These are phyloP conservation scores for Candida neerlandica DNA, from an alignment of 1,139 yeast species.

Conservation along the genomic window DNA sequence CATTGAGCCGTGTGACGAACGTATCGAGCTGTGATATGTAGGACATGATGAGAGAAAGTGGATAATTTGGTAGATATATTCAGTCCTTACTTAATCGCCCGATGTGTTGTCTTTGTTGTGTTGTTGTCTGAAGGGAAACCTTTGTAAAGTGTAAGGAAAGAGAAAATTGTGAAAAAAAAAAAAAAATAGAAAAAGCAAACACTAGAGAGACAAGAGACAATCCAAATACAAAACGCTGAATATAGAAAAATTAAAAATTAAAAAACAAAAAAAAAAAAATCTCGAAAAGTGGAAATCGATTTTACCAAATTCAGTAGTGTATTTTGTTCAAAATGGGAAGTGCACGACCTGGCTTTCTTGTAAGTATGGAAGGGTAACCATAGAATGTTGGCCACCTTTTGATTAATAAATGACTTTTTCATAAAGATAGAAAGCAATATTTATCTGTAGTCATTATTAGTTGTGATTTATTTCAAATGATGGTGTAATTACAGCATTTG, in stretches of 20 bases:
- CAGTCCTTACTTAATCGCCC: background rate
- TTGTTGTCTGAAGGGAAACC: background rate
- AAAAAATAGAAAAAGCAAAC: too few relatives aligned
- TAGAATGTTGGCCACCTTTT: too few relatives aligned
- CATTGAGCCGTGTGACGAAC: conserved; percentile 61
- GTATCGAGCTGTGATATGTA: conserved; percentile 57
- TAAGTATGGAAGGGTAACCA: too few relatives aligned
- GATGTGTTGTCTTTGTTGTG: background rate
- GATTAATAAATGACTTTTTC: too few relatives aligned
- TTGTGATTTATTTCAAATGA: too few relatives aligned
- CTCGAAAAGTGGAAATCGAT: conserved; percentile 13
- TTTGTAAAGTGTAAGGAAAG: background rate
- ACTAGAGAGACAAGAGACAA: too few relatives aligned
- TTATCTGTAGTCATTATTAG: too few relatives aligned
- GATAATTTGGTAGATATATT: background rate
- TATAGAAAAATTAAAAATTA: background rate
- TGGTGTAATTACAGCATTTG: background rate
- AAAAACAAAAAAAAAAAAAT: conserved; percentile 6
- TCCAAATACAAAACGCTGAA: background rate
- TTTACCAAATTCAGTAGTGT: conserved; percentile 8
- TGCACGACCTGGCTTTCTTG: background rate
- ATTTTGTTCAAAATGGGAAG: conserved; percentile 12
- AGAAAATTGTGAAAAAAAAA: conserved; percentile 7
- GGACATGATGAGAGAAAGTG: conserved; percentile 33
- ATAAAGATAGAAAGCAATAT: too few relatives aligned